Evolutionary conservation across 2,329 filamentous ascomycete genomes (phyloP).

Genomic region (Claviceps sp.): DNA sequence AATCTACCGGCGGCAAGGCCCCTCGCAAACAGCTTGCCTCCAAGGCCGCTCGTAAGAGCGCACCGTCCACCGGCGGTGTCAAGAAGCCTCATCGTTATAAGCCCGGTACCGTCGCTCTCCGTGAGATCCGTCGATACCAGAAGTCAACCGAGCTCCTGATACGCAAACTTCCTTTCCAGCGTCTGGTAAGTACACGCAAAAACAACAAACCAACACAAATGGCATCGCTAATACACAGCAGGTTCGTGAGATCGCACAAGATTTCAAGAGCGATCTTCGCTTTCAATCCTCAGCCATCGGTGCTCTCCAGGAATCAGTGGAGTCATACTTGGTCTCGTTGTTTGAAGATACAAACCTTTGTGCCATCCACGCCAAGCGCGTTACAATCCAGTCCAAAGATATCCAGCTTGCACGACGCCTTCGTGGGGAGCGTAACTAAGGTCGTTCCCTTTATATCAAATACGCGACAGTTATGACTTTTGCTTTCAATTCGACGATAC

Average conservation of each 20-base stretch:
- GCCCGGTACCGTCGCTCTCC: conserved; percentile 90
- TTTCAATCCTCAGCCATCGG: conserved; percentile 98
- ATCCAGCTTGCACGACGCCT: conserved; percentile 94
- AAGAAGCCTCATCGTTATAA: conserved; percentile 90
- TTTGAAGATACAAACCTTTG: conserved; percentile 98
- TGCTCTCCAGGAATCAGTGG: conserved; percentile 94
- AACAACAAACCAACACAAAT: not conserved
- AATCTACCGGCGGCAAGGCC: conserved; percentile 71
- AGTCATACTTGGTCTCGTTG: conserved; percentile 95
- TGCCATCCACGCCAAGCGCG: conserved; percentile 98
- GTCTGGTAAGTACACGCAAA: conserved; percentile 47
- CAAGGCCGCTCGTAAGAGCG: conserved; percentile 95
- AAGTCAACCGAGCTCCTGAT: conserved; percentile 94
- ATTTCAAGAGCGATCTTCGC: conserved; percentile 89
- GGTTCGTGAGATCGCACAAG: conserved; percentile 89
- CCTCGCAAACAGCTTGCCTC: conserved; percentile 94
- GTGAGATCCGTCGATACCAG: conserved; percentile 98
- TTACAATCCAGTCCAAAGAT: conserved; percentile 95
- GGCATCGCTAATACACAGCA: conserved; percentile 15
- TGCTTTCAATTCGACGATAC: conserved; percentile 23
- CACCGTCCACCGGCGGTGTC: conserved; percentile 91
- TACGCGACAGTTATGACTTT: conserved; percentile 26
- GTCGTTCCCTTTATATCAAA: not conserved
- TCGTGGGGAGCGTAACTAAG: conserved; percentile 81
- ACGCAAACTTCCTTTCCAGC: conserved; percentile 95